Base-by-base conservation (phyloP, 2,329 filamentous ascomycete species). In the Colletotrichum brevisporum region DNA sequence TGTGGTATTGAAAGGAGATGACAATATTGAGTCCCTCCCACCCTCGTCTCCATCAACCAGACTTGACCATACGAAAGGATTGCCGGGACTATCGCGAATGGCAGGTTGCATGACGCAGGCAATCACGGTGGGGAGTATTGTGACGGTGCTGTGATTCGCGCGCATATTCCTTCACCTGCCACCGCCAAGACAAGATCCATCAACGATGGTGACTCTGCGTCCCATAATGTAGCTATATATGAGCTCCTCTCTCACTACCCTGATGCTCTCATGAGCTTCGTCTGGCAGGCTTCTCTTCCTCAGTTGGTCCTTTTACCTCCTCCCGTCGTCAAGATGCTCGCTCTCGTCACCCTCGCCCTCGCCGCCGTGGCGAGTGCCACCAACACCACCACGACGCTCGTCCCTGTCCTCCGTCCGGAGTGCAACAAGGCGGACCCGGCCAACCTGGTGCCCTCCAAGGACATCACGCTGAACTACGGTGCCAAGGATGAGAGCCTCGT, bases 401-500 rank as follows among this genome's bases (percentile, higher is more conserved):
- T 4, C 3, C 66, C 66, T 13, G 36, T 69, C 55, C 31, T 56
- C 15, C 55, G 66, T 26, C 48, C 55, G 27, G 50, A 24, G 31
- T 66, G 43, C 62, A 45, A 66, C 55, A 60, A 55, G 66, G 54
- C 63, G 27, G 51, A 60, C 55, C 55, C 51, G 62, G 55, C 62
- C 43, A 66, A 61, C 62, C 41, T 61, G 21, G 64, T 70, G 36
- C 64, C 68, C 6, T 68, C 73, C 26, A 70, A 63, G 36, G 88
- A 86, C 43, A 86, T 87, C 43, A 77, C 77, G 5, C 79, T 83
- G 63, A 54, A 36, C 63, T 70, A 70, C 21, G 68, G 68, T 24
- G 41, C 59, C 54, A 47, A 31, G 15, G 36, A 51, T 8, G 87
- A 87, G 73, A 88, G 87, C 15, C 81, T 90, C 47, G 82, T 84